A percentile compares a stretch with the other conserved stretches of the same genome.
Conservation (phyloP, 176 grass and related monocot species). For the Carex littledalei region DNA sequence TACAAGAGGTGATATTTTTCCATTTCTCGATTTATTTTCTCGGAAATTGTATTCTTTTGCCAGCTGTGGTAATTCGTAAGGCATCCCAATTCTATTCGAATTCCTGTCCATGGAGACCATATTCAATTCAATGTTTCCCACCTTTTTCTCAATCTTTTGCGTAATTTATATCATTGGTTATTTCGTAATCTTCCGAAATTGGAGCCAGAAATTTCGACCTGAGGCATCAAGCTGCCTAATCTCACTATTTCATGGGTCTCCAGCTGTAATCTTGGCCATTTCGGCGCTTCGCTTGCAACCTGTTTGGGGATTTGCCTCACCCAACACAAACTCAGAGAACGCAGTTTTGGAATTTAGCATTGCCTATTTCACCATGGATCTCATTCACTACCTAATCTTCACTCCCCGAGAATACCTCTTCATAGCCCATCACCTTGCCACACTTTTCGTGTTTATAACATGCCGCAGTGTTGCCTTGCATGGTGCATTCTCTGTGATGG, state of each 20-base stretch:
- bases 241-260: conserved; percentile 72
- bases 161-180: conserved; percentile 51
- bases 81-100: not conserved
- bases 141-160: conserved; percentile 52
- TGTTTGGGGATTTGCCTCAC: conserved; percentile 48
- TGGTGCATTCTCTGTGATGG: conserved; percentile 70
- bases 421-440: conserved; percentile 93
- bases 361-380: conserved; percentile 88
- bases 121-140: conserved; percentile 34
- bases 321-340: conserved; percentile 54
- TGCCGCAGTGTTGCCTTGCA: conserved; percentile 75
- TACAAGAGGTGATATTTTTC: conserved; percentile 12
- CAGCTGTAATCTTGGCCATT: conserved; percentile 44
- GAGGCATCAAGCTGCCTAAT: conserved; percentile 92
- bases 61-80: not conserved
- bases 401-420: conserved; percentile 73
- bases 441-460: conserved; percentile 87
- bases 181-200: conserved; percentile 51
- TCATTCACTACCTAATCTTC: conserved; percentile 84
- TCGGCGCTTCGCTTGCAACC: conserved; percentile 36
- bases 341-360: conserved; percentile 84
- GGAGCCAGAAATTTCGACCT: conserved; percentile 40
- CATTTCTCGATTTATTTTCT: not conserved
- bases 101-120: conserved; percentile 21
- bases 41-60: not conserved